phyloP scores from a whole-genome alignment of 768 basidiomycete species.

The Amanita fuliginea region DNA sequence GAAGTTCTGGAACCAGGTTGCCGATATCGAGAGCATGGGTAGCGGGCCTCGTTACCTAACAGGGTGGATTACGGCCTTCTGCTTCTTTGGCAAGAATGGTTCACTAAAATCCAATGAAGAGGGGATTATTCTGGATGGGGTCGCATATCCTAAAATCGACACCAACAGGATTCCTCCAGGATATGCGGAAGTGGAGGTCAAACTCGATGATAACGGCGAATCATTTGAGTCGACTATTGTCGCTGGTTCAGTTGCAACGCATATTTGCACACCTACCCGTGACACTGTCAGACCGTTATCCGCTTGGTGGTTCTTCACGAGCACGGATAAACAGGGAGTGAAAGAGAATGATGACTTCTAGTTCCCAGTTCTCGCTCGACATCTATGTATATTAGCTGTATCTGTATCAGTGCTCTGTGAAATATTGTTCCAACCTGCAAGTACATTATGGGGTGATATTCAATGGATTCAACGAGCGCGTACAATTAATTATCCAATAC shows the following conservation, averaged over 20 bases:
- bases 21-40: conserved; percentile 12
- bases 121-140: background rate
- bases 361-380: no score
- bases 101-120: conserved; percentile 12
- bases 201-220: background rate
- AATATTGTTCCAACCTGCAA: no score
- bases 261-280: background rate
- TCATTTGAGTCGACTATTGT: background rate
- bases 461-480: no score
- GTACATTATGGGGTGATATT: no score
- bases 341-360: no score
- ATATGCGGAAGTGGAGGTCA: background rate
- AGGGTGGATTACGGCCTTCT: conserved; percentile 29
- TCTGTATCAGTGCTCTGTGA: no score
- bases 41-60: conserved; percentile 19
- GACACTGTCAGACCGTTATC: background rate
- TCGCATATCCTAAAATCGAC: background rate
- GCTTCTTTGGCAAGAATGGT: conserved; percentile 20
- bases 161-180: background rate
- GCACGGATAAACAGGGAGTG: no score
- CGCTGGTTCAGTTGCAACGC: background rate
- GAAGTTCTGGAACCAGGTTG: conserved; percentile 21
- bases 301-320: background rate
- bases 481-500: no score
- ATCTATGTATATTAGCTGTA: no score